Evolutionary conservation across 192 early-diverging fungal species (phyloP), one percentile per base, ranked within the genome.

Genomic region (Rhizophagus clarus): DNA sequence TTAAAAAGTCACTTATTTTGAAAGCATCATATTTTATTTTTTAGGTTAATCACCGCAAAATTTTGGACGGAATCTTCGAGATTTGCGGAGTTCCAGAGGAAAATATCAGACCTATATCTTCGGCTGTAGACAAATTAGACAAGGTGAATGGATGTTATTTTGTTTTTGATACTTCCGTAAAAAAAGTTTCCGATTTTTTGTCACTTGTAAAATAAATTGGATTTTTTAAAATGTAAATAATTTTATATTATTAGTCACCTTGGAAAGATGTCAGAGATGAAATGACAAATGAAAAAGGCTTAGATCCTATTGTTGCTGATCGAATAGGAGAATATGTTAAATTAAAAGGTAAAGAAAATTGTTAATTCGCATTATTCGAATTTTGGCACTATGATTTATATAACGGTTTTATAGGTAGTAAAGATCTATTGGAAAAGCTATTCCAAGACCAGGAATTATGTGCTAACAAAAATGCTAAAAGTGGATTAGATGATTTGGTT

Each of bases 91-190:
- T 99, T 32, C 96, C 97, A 1, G 87, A 83, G 15, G 93, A 93
- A 26, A 95, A 96, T 80, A 91, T 98, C 79, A 90, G 98, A 2
- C 82, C 95, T 3, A 98, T 99, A 29, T 98, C 96, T 24, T 98
- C 97, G 61, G 97, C 98, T 0, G 96, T 99, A 9, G 98, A 99
- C 84, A 99, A 99, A 87, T 89, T 99, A 15, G 98, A 99, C 87
- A 99, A 99, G 87, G 87, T 90, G 42, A 28, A 20, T 68, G 15
- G 32, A 22, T 62, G 14, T 15, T 15, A 22, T 22, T 47, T 34
- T 37, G 32, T 75, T 12, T 24, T 17, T 29, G n/a, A 49, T 61
- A 74, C 14, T 74, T 28, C 26, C 5, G 34, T 7, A 40, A 40
- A 40, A 34, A 40, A 7, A 40, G n/a, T 40, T 40, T 40, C 37